Evolutionary conservation across 2,329 filamentous ascomycete genomes (phyloP).

Genomic region (Nemania diffusa): DNA sequence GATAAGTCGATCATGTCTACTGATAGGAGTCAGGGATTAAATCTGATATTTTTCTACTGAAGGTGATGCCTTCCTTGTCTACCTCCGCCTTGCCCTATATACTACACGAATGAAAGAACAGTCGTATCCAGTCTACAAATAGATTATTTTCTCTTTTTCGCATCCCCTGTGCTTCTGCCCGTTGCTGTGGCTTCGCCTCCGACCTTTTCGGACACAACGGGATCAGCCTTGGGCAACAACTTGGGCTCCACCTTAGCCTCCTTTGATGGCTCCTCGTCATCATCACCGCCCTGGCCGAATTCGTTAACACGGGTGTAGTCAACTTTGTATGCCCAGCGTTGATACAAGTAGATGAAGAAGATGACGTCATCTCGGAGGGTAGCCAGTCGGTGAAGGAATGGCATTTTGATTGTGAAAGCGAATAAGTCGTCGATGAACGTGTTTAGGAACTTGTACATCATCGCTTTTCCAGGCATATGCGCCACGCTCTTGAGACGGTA

Average conservation of each 20-base stretch:
- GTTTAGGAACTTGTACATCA: conserved; percentile 99
- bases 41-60: conserved; percentile 1
- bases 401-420: conserved; percentile 99
- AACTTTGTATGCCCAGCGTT: conserved; percentile 89
- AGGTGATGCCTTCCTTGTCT: conserved; percentile 13
- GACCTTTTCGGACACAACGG: conserved; percentile 45
- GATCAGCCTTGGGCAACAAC: conserved; percentile 46
- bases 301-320: conserved; percentile 96
- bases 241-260: conserved; percentile 54
- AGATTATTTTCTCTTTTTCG: conserved; percentile 59
- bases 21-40: background rate
- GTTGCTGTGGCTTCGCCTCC: conserved; percentile 58
- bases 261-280: conserved; percentile 65
- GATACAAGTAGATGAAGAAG: conserved; percentile 98
- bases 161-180: conserved; percentile 61
- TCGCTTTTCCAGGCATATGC: conserved; percentile 95
- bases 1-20: background rate
- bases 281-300: conserved; percentile 98
- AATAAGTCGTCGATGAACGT: conserved; percentile 99
- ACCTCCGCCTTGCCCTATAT: conserved; percentile 16
- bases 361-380: conserved; percentile 96
- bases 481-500: conserved; percentile 95
- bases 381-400: conserved; percentile 87
- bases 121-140: background rate
- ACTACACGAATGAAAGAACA: background rate